Evolutionary conservation across 352 stramenopile species (phyloP).

Genomic region (Phytophthora capsici): DNA sequence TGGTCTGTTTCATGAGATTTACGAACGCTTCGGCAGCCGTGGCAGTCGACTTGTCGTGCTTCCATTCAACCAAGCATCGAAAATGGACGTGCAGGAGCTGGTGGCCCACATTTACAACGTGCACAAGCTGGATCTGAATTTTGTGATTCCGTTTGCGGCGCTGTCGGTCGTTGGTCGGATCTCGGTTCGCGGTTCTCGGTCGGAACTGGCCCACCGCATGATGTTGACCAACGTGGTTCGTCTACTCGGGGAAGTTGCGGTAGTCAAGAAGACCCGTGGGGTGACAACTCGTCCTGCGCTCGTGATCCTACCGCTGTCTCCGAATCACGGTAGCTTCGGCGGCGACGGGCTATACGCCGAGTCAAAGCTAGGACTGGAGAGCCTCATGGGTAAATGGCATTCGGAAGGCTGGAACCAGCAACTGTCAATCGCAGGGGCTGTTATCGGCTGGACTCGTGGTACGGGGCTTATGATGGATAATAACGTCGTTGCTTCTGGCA

Average conservation of each 20-base stretch:
- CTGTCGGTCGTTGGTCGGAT: constrained; percentile 85
- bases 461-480: constrained; percentile 90
- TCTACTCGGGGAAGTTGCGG: constrained; percentile 80
- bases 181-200: constrained; percentile 77
- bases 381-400: constrained; percentile 87
- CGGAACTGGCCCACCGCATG: constrained; percentile 85
- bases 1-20: constrained; percentile 75
- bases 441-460: constrained; percentile 89
- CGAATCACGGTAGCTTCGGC: constrained; percentile 89
- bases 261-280: constrained; percentile 70
- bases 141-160: constrained; percentile 86
- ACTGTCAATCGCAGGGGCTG: constrained; percentile 80
- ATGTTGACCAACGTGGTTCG: constrained; percentile 90
- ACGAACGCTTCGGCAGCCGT: constrained; percentile 84
- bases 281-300: constrained; percentile 81
- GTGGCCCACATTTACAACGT: constrained; percentile 85
- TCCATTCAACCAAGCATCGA: constrained; percentile 88
- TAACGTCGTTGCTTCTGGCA: constrained; percentile 83
- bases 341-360: constrained; percentile 89
- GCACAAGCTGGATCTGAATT: constrained; percentile 86
- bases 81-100: constrained; percentile 72
- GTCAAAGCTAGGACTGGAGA: constrained; percentile 89
- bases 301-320: constrained; percentile 80
- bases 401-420: constrained; percentile 88
- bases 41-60: constrained; percentile 81